Conservation (phyloP, 202 grass and related monocot species). For the Zoysia matrella region DNA sequence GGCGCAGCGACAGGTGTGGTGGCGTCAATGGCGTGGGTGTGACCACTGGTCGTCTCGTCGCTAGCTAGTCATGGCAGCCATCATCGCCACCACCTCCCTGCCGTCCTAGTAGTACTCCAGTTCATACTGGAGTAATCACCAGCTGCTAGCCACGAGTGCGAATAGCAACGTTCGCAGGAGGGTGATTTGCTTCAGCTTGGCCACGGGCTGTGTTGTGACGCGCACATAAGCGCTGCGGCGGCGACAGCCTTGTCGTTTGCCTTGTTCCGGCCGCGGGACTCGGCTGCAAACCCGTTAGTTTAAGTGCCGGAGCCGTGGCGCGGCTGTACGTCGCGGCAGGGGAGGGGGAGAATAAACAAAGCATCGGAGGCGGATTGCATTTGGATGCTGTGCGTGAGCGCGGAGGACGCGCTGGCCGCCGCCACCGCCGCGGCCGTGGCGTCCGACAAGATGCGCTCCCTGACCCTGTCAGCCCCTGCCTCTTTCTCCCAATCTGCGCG, state of each 20-base stretch:
- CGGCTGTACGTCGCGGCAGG: not conserved
- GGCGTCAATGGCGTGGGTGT: slow-evolving; percentile 39
- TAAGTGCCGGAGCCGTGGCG: slow-evolving; percentile 17
- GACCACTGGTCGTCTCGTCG: not conserved
- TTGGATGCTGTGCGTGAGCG: slow-evolving; percentile 63
- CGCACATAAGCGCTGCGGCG: not conserved
- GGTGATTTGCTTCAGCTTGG: no score
- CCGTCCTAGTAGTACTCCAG: not conserved
- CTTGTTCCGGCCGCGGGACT: not conserved
- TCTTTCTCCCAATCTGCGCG: not conserved
- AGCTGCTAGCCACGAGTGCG: not conserved
- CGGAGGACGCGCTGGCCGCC: slow-evolving; percentile 67
- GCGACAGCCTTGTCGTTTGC: slow-evolving; percentile 43
- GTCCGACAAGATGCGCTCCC: slow-evolving; percentile 66
- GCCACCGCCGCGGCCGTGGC: slow-evolving; percentile 56
- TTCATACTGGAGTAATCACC: no score
- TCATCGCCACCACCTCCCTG: not conserved
- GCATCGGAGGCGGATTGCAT: not conserved
- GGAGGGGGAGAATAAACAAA: slow-evolving; percentile 34
- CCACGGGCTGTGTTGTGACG: not conserved
- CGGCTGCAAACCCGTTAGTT: not conserved
- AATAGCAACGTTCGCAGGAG: not conserved
- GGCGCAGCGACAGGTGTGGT: slow-evolving; percentile 21
- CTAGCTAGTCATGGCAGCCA: slow-evolving; percentile 32
- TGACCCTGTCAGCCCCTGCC: slow-evolving; percentile 45